Conservation (phyloP, 768 basidiomycete species). For the Tricholoma bakamatsutake region DNA sequence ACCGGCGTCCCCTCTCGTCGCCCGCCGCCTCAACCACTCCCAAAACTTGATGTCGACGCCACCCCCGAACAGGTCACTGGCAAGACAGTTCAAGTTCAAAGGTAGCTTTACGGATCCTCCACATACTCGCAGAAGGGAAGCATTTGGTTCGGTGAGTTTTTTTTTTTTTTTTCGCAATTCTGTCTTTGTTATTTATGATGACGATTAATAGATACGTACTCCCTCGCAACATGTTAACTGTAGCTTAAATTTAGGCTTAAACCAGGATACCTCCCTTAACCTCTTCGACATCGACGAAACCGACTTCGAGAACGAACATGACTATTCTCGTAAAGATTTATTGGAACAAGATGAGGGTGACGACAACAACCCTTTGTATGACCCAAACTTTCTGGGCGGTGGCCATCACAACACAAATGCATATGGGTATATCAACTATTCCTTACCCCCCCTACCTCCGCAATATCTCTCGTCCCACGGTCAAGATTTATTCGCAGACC, state of each 20-base stretch:
- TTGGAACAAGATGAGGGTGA: constrained; percentile 29
- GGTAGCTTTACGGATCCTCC: constrained; percentile 73
- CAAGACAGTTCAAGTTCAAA: constrained; percentile 54
- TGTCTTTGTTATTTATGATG: constrained; percentile 13
- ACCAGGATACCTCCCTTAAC: constrained; percentile 42
- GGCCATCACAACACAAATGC: constrained; percentile 16
- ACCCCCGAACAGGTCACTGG: constrained; percentile 56
- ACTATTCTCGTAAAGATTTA: constrained; percentile 18
- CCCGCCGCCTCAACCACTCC: constrained; percentile 29
- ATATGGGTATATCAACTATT: constrained; percentile 32
- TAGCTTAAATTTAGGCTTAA: constrained; percentile 28
- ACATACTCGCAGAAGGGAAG: constrained; percentile 40
- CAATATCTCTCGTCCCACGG: constrained; percentile 18
- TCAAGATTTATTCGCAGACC: constrained; percentile 31
- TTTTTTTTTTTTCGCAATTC: constrained; percentile 14
- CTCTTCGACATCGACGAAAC: constrained; percentile 76
- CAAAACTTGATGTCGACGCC: constrained; percentile 51
- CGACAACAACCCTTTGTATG: constrained; percentile 31
- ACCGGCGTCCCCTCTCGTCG: constrained; percentile 28
- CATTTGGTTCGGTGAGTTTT: constrained; percentile 33
- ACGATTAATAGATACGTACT: constrained; percentile 25
- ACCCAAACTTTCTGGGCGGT: constrained; percentile 23
- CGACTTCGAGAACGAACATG: constrained; percentile 47
- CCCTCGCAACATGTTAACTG: constrained; percentile 24
- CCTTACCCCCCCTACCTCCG: constrained; percentile 16